These are phyloP conservation scores for Huiozyma naganishii DNA, from an alignment of 805 yeast species.

Conservation along the genomic window DNA sequence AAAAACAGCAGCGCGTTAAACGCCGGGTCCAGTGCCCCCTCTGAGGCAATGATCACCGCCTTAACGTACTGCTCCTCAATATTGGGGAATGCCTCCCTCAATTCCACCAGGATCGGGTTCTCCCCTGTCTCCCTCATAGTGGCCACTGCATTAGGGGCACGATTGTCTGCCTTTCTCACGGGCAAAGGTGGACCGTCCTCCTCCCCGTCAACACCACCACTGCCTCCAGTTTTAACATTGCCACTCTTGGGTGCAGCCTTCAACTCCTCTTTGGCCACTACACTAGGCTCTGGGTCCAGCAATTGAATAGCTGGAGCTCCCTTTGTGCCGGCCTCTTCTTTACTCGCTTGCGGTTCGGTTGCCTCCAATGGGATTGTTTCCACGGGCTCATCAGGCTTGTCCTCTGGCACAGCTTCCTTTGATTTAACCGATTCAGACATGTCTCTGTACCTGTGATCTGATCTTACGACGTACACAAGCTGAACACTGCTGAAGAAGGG, in stretches of 20 bases:
- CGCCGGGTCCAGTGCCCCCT: slow-evolving; percentile 71
- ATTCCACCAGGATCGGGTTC: slow-evolving; percentile 33
- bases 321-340: background rate
- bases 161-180: slow-evolving; percentile 11
- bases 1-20: slow-evolving; percentile 77
- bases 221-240: slow-evolving; percentile 5
- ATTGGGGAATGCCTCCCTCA: slow-evolving; percentile 79
- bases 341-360: background rate
- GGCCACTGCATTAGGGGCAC: background rate
- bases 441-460: background rate
- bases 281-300: slow-evolving; percentile 4
- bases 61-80: slow-evolving; percentile 59
- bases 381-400: background rate
- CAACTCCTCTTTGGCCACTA: background rate
- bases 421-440: slow-evolving; percentile 1
- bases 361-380: background rate
- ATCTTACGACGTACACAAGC: background rate
- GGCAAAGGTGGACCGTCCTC: slow-evolving; percentile 20
- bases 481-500: too few species aligned
- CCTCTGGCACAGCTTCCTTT: background rate
- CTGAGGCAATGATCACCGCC: slow-evolving; percentile 78
- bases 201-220: slow-evolving; percentile 6
- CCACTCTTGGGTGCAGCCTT: slow-evolving; percentile 1
- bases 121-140: slow-evolving; percentile 1
- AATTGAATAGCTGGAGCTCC: slow-evolving; percentile 2